A percentile compares a stretch with the other conserved stretches of the same genome.
Evolutionary conservation across 2,329 filamentous ascomycete genomes (phyloP).

Genomic region (Chalaropsis thielavioides): DNA sequence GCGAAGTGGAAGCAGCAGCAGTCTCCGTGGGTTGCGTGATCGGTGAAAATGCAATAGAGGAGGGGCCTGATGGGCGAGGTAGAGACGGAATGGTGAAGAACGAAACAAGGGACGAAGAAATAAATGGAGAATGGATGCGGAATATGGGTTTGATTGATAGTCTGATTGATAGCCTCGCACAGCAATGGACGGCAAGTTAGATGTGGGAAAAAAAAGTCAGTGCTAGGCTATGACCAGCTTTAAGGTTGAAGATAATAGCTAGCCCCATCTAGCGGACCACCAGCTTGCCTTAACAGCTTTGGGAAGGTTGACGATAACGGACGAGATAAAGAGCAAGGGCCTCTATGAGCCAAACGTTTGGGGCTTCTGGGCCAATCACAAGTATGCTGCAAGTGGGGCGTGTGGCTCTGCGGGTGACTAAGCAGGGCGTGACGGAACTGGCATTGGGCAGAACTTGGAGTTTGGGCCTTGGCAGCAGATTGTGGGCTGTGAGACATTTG

Average conservation of each 20-base stretch:
- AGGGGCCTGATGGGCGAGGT: conserved; percentile 26
- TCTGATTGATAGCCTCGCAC: background rate
- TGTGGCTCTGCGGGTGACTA: background rate
- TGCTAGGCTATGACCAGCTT: background rate
- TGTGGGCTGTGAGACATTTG: too few relatives aligned
- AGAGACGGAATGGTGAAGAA: conserved; percentile 26
- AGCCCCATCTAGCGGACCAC: background rate
- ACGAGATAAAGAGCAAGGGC: background rate
- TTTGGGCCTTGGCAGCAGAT: background rate
- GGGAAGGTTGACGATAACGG: conserved; percentile 1
- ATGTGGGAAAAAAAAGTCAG: background rate
- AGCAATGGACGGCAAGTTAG: background rate
- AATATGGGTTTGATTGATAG: background rate
- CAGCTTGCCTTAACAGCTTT: background rate
- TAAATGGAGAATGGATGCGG: background rate
- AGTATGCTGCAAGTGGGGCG: background rate
- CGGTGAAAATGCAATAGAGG: conserved; percentile 23
- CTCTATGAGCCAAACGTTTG: background rate
- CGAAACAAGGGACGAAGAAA: background rate
- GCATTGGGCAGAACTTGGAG: too few relatives aligned
- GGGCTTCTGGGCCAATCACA: background rate
- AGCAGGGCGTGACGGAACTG: background rate
- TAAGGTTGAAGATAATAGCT: background rate
- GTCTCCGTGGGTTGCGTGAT: conserved; percentile 6
- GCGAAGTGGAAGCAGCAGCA: conserved; percentile 13